phyloP scores from a whole-genome alignment of 139 green algal genomes.

The Chara braunii region DNA sequence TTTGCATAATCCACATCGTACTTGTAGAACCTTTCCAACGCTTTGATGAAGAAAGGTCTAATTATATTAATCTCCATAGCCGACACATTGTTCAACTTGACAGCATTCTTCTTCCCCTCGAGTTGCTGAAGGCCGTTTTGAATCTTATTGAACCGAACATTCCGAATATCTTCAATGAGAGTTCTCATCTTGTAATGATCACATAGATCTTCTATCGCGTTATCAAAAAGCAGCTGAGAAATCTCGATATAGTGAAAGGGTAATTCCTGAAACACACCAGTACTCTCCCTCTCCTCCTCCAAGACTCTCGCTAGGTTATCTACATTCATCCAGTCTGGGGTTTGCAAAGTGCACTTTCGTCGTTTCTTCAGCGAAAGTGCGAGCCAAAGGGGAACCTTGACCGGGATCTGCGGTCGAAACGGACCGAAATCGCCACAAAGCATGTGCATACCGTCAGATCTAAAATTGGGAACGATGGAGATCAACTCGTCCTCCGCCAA shows the following conservation, averaged over 20 bases:
- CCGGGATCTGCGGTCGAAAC: constrained; percentile 62
- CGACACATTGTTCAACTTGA: constrained; percentile 75
- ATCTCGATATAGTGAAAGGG: neutral
- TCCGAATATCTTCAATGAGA: constrained; percentile 61
- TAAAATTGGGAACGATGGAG: constrained; percentile 77
- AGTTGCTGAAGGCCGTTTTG: constrained; percentile 61
- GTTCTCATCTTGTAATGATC: constrained; percentile 61
- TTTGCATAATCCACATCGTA: neutral
- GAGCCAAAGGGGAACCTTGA: constrained; percentile 73
- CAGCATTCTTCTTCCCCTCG: constrained; percentile 52
- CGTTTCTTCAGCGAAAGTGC: constrained; percentile 65
- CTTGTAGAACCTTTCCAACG: constrained; percentile 53
- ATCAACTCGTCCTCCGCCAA: constrained; percentile 73
- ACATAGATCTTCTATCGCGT: constrained; percentile 5
- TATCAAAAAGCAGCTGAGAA: neutral
- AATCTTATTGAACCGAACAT: constrained; percentile 72
- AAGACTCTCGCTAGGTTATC: constrained; percentile 1
- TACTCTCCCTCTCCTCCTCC: neutral
- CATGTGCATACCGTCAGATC: constrained; percentile 42
- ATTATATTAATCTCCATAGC: constrained; percentile 76
- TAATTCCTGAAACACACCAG: neutral
- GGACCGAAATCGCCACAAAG: constrained; percentile 57
- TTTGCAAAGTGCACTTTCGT: constrained; percentile 63
- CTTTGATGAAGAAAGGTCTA: constrained; percentile 56
- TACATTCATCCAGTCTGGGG: constrained; percentile 61